Conservation (phyloP, 768 basidiomycete genomes). For the Candolleomyces efflorescens region DNA sequence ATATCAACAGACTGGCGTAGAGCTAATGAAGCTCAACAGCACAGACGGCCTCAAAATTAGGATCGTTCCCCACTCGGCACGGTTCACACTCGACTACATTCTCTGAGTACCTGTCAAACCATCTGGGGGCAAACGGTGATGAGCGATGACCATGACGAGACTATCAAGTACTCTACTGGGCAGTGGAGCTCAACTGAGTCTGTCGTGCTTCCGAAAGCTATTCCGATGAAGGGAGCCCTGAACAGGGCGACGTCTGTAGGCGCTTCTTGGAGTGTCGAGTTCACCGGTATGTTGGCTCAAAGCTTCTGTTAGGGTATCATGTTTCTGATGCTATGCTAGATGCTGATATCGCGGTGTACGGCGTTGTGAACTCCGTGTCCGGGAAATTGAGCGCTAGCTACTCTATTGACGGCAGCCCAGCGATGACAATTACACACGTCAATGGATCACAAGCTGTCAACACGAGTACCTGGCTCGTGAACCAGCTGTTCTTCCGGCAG, state of each 20-base stretch:
- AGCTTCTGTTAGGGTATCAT: no score
- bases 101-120: background rate
- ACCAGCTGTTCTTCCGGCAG: background rate
- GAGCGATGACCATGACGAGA: background rate
- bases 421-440: background rate
- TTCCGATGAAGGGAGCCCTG: background rate
- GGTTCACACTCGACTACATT: conserved; percentile 7
- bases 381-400: background rate
- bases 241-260: background rate
- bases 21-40: background rate
- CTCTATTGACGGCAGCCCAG: background rate
- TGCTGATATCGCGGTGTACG: conserved; percentile 1
- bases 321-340: background rate
- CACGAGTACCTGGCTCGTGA: background rate
- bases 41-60: background rate
- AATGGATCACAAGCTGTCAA: conserved; percentile 3
- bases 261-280: background rate
- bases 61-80: background rate
- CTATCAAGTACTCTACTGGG: background rate
- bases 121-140: background rate
- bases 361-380: background rate
- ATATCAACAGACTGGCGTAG: background rate
- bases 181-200: background rate
- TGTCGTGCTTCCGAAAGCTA: background rate
- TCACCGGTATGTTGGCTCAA: background rate